Conservation (phyloP, 1,284 basidiomycete species). For the Rhodotorula sp. region DNA sequence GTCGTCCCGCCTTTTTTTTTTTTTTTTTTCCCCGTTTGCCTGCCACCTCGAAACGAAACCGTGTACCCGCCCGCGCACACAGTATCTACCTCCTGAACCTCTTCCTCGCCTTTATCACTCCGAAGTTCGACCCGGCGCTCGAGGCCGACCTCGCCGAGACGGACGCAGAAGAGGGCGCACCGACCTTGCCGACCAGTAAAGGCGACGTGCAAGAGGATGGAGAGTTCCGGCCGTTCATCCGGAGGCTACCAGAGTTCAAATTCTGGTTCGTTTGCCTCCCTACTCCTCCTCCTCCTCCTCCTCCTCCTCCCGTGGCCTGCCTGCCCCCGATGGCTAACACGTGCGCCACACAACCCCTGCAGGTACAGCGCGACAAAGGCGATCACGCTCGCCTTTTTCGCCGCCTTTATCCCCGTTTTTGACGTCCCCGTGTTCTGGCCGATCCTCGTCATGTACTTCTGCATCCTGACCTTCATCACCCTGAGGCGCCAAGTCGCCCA, state of each 20-base stretch:
- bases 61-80: background rate
- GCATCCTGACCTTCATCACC: conserved; percentile 51
- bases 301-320: background rate
- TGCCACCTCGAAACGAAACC: background rate
- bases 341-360: conserved; percentile 46
- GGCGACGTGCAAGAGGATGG: conserved; percentile 60
- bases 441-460: conserved; percentile 70
- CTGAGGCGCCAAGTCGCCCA: conserved; percentile 58
- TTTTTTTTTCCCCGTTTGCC: background rate
- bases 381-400: conserved; percentile 71
- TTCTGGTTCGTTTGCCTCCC: conserved; percentile 66
- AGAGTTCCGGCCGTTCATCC: conserved; percentile 94
- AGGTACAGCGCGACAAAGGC: conserved; percentile 92
- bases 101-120: conserved; percentile 66
- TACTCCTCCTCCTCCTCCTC: too few species aligned
- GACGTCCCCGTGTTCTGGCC: conserved; percentile 99
- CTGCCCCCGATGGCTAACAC: background rate
- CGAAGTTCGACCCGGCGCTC: conserved; percentile 92
- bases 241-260: conserved; percentile 92
- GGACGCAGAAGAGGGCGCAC: conserved; percentile 91
- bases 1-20: background rate
- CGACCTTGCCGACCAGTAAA: conserved; percentile 49
- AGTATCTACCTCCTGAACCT: conserved; percentile 83
- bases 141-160: conserved; percentile 89
- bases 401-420: conserved; percentile 72